Evolutionary conservation across 129 eudicot genomes (phyloP).

Genomic region (Flaveria linearis): DNA sequence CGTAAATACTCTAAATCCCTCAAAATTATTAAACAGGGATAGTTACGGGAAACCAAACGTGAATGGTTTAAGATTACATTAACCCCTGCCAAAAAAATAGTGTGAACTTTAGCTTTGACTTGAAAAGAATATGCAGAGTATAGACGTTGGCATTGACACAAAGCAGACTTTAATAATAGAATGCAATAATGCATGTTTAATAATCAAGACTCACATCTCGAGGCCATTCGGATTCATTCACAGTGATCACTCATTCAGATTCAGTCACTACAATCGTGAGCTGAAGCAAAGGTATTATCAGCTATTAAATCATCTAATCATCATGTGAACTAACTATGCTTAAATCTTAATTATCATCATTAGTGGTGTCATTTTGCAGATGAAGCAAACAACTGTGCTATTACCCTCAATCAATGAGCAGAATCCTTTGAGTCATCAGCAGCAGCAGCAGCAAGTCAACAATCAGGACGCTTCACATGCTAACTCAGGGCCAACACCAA

Average conservation of each 20-base stretch:
- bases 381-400: not conserved
- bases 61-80: too few species aligned
- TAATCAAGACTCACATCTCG: too few species aligned
- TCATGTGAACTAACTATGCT: not conserved
- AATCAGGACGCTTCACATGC: not conserved
- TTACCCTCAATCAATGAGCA: not conserved
- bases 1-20: too few species aligned
- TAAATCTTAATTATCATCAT: not conserved
- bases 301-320: not conserved
- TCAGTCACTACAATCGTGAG: not conserved
- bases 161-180: not conserved
- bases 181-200: not conserved
- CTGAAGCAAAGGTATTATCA: constrained; percentile 9
- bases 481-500: not conserved
- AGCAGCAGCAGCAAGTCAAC: not conserved
- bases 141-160: not conserved
- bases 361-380: not conserved
- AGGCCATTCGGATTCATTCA: not conserved
- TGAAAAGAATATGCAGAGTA: not conserved
- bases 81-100: too few species aligned
- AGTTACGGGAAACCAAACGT: too few species aligned
- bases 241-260: too few species aligned
- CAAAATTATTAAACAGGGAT: too few species aligned
- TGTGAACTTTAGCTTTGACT: not conserved
- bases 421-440: not conserved